Percentiles rank a stretch among this genome's conserved stretches.
These are phyloP conservation scores for Diversispora eburnea DNA, from an alignment of 192 early-diverging fungal species.

Conservation along the genomic window DNA sequence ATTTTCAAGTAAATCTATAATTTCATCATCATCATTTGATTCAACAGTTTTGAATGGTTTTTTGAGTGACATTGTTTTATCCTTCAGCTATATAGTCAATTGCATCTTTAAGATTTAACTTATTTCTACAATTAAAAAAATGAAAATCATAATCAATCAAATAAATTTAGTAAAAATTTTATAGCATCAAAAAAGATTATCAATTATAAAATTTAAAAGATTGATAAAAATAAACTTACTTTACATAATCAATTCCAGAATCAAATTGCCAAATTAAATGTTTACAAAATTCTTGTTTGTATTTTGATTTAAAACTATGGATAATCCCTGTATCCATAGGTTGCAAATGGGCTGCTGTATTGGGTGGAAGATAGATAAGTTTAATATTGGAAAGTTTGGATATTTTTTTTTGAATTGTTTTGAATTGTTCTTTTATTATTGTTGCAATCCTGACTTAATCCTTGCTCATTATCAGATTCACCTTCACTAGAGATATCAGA, in stretches of 20 bases:
- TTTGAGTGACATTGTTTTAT: too few species aligned
- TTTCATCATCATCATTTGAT: too few species aligned
- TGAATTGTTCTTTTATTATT: neutral
- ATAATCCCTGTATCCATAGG: constrained; percentile 20
- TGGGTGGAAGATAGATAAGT: constrained; percentile 18
- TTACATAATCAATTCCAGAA: neutral
- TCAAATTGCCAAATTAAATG: constrained; percentile 1
- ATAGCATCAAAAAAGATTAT: too few species aligned
- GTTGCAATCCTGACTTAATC: neutral
- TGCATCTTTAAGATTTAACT: too few species aligned
- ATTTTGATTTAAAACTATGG: constrained; percentile 8
- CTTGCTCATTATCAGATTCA: neutral
- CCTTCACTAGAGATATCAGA: neutral
- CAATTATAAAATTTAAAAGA: too few species aligned
- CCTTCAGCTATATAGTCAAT: too few species aligned
- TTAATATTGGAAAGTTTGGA: constrained; percentile 2
- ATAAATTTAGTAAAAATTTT: too few species aligned
- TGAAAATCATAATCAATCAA: too few species aligned
- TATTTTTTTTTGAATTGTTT: constrained; percentile 3
- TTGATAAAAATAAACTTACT: neutral
- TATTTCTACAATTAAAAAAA: too few species aligned
- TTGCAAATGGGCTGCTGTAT: neutral
- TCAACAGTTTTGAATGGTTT: too few species aligned
- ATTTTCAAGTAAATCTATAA: too few species aligned
- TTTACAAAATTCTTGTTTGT: neutral